Conservation (phyloP, 2,329 filamentous ascomycete species). For the Seiridium cupressi region DNA sequence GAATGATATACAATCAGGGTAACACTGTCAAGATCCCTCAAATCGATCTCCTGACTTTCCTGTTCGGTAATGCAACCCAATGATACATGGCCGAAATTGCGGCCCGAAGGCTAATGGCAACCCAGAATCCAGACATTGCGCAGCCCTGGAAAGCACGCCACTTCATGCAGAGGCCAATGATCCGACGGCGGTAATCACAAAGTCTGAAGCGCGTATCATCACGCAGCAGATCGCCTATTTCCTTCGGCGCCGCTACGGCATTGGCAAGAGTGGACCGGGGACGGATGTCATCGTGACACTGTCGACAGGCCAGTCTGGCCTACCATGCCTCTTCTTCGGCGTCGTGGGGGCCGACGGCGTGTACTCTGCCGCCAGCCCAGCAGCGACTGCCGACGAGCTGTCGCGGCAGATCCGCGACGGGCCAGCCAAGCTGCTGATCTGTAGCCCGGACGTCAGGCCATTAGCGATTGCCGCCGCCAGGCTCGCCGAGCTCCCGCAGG, state of each 20-base stretch:
- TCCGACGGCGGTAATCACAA: not conserved
- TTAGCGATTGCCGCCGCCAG: too few relatives aligned
- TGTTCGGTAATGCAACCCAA: not conserved
- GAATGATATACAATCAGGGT: not conserved
- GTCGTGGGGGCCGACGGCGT: not conserved
- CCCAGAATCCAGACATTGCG: not conserved
- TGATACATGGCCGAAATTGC: not conserved
- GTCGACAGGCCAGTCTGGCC: not conserved
- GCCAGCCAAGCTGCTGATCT: not conserved
- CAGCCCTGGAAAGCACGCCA: not conserved
- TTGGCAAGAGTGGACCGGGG: not conserved
- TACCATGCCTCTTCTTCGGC: not conserved
- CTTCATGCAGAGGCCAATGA: not conserved
- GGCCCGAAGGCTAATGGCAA: not conserved
- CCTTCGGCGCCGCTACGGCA: not conserved
- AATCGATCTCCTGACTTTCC: not conserved
- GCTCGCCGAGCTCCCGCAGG: too few relatives aligned
- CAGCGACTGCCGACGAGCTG: not conserved
- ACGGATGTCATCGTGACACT: not conserved
- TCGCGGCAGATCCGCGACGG: not conserved
- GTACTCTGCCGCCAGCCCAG: not conserved
- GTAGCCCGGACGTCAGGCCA: too few relatives aligned
- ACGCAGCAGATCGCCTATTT: not conserved
- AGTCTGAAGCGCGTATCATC: not conserved
- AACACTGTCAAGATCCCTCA: not conserved